These are phyloP conservation scores for Bjerkandera adusta DNA, from an alignment of 1,284 basidiomycete species.

Conservation along the genomic window DNA sequence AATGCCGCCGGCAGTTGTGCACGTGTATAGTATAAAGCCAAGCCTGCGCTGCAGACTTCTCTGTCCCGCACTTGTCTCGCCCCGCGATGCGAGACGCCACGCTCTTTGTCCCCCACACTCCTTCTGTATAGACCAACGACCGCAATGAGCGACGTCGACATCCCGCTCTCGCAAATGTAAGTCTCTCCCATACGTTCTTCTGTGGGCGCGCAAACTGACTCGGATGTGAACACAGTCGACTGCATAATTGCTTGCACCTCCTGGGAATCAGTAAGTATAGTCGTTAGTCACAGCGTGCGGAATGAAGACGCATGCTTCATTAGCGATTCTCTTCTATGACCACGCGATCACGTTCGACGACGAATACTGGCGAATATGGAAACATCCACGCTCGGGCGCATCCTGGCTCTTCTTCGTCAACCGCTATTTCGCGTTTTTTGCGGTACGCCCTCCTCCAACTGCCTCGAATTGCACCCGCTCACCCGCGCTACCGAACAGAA, in stretches of 20 bases:
- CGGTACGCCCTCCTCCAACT: conserved; percentile 16
- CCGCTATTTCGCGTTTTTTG: conserved; percentile 29
- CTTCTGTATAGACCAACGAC: too few species aligned
- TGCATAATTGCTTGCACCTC: conserved; percentile 28
- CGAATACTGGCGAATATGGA: conserved; percentile 27
- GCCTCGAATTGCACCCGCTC: background rate
- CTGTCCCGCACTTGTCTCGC: too few species aligned
- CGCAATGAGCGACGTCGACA: background rate
- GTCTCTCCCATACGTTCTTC: too few species aligned
- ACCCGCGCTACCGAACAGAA: conserved; percentile 17
- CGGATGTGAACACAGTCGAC: conserved; percentile 1
- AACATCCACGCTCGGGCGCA: conserved; percentile 16
- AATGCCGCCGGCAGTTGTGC: too few species aligned
- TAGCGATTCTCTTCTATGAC: conserved; percentile 31
- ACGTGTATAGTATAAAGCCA: too few species aligned
- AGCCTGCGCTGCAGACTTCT: too few species aligned
- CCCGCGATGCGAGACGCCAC: too few species aligned
- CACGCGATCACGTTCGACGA: conserved; percentile 26
- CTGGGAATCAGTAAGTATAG: conserved; percentile 25
- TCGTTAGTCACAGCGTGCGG: background rate
- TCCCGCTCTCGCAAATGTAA: conserved; percentile 18
- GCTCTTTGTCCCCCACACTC: too few species aligned
- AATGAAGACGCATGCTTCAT: background rate
- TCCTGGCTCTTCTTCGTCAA: conserved; percentile 26
- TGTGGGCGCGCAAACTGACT: background rate